phyloP scores from a whole-genome alignment of 1,284 basidiomycete species.

The Baeospora myosura region DNA sequence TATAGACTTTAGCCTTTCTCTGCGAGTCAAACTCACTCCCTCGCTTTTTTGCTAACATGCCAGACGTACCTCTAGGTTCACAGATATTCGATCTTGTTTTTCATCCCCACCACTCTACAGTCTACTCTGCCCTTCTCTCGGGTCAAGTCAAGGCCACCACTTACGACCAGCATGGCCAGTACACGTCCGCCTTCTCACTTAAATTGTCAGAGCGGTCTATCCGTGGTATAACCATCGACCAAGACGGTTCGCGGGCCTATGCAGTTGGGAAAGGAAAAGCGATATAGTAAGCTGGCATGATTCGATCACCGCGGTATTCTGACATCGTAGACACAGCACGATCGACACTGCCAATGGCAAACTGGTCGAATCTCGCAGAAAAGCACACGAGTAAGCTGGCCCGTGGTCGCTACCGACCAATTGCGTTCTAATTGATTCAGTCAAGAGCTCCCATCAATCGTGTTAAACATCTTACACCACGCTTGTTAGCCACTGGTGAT shows the following conservation, averaged over 20 bases:
- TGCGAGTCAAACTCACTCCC: too few species aligned
- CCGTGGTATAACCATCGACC: constrained; percentile 59
- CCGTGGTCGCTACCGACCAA: constrained; percentile 10
- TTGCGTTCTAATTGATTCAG: constrained; percentile 28
- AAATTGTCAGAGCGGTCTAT: constrained; percentile 72
- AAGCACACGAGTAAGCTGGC: constrained; percentile 73
- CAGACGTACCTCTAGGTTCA: constrained; percentile 59
- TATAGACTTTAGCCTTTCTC: too few species aligned
- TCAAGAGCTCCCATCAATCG: constrained; percentile 80
- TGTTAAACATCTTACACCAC: constrained; percentile 60
- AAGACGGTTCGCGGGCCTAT: constrained; percentile 63
- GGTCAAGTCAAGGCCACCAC: constrained; percentile 77
- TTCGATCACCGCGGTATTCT: constrained; percentile 8
- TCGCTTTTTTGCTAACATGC: background rate
- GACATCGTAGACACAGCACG: constrained; percentile 32
- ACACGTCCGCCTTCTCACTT: constrained; percentile 45
- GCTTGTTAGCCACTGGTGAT: constrained; percentile 80
- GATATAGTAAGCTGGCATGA: constrained; percentile 62
- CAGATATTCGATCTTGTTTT: constrained; percentile 89
- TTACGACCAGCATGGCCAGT: constrained; percentile 63
- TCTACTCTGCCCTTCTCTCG: constrained; percentile 76
- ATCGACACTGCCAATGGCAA: constrained; percentile 65
- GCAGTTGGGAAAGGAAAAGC: constrained; percentile 80
- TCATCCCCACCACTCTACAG: constrained; percentile 62
- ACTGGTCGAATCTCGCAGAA: constrained; percentile 52